Conservation (phyloP, 495 filamentous ascomycete genomes). For the Acidiella bohemica region DNA sequence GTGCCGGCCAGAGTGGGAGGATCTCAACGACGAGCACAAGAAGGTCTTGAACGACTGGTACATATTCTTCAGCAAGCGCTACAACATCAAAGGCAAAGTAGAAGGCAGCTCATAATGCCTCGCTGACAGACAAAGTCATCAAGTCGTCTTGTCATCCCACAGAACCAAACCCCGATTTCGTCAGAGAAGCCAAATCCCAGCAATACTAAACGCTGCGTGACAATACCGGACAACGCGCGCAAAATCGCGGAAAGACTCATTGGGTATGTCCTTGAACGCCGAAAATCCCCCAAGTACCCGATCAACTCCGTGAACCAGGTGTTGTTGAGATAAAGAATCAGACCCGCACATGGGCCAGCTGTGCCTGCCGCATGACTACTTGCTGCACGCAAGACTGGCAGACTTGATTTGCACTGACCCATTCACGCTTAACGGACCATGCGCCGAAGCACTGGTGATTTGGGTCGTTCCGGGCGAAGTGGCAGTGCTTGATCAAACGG, state of each 20-base stretch:
- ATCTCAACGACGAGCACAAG: constrained; percentile 79
- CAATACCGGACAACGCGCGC: constrained; percentile 4
- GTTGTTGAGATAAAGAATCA: too few species aligned
- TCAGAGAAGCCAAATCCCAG: too few species aligned
- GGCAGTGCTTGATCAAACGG: constrained; percentile 51
- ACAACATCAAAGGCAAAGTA: constrained; percentile 81
- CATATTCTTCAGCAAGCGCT: constrained; percentile 90
- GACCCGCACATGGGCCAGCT: constrained; percentile 9
- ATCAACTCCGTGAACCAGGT: too few species aligned
- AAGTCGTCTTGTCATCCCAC: too few species aligned
- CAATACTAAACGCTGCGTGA: too few species aligned
- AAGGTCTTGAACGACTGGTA: constrained; percentile 76
- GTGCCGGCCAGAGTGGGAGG: constrained; percentile 69
- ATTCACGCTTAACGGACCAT: constrained; percentile 41
- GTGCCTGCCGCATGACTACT: constrained; percentile 2
- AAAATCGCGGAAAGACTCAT: constrained; percentile 1
- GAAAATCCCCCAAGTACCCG: background rate
- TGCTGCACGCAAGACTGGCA: constrained; percentile 34
- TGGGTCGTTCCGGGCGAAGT: constrained; percentile 54
- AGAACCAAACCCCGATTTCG: too few species aligned
- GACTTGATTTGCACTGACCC: constrained; percentile 32
- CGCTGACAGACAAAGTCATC: too few species aligned
- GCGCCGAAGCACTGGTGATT: constrained; percentile 47
- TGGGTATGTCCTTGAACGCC: constrained; percentile 12
- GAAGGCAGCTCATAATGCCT: constrained; percentile 40